Evolutionary conservation across 2,329 filamentous ascomycete species (phyloP), one percentile per base, ranked within the genome.

Genomic region (Fusarium sp.): DNA sequence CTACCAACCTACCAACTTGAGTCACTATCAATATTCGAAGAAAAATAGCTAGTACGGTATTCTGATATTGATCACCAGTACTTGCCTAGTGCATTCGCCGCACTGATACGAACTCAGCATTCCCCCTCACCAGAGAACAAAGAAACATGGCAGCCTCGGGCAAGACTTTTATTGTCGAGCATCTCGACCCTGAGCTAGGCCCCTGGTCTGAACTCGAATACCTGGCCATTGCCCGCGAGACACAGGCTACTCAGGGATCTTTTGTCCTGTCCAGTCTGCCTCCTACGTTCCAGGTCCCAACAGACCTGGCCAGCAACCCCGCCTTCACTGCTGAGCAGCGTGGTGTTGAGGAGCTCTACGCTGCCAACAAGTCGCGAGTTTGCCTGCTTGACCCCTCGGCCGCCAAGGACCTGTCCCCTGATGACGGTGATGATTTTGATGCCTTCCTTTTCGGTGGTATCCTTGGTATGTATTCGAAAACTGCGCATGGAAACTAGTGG

Each of bases 391-490:
- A 99, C 79, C 96, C 96, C 2, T 84, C 92, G 41, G 96, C 94
- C 6, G 84, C 87, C 64, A 88, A 90, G 75, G 96, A 99, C 75
- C 80, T 99, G 72, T 88, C 86, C 46, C 96, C 96, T 0, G 89
- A 91, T 59, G 96, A 99, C 80, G 92, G 89, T 21, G 88, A 92
- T 33, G 81, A 78, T 4, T 99, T 99, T 79, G 93, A 97, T 74
- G 90, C 92, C 11, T 99, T 98, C 76, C 81, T 99, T 43, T 99
- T 99, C 80, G 96, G 96, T 43, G 96, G 96, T 15, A 99, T 99
- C 74, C 82, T 99, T 66, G 96, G 94, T 96, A 83, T 75, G 83
- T 78, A 54, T 18, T 31, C 13, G 17, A 27, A 40, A 40, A 52
- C 20, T 20, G 11, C 48, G 18, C 57, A 33, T 27, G 27, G 36